A percentile compares a stretch with the other conserved stretches of the same genome.
phyloP scores from a whole-genome alignment of 1,284 basidiomycete genomes.

The Ceratorhiza oryzae-sativae region DNA sequence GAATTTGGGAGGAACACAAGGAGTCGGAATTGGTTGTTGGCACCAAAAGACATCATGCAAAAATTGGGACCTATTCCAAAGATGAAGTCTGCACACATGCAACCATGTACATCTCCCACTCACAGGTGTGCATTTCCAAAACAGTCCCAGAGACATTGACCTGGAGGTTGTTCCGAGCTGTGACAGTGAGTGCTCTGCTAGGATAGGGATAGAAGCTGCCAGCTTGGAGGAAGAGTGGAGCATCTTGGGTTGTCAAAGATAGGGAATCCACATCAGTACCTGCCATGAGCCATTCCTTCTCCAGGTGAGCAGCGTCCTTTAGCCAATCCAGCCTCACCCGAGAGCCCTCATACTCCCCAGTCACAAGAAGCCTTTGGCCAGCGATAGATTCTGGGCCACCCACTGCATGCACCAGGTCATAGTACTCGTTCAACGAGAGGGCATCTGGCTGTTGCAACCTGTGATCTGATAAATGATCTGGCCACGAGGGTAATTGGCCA shows the following conservation, averaged over 20 bases:
- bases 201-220: neutral
- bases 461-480: neutral
- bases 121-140: neutral
- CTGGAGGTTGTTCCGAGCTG: neutral
- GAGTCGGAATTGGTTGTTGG: slow-evolving; percentile 4
- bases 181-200: neutral
- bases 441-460: neutral
- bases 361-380: neutral
- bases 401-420: neutral
- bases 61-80: neutral
- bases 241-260: neutral
- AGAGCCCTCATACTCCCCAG: neutral
- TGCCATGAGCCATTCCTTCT: neutral
- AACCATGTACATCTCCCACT: neutral
- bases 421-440: neutral
- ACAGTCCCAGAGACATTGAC: neutral
- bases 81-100: neutral
- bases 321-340: neutral
- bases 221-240: neutral
- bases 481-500: neutral
- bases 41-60: neutral
- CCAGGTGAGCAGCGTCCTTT: neutral
- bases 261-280: slow-evolving; percentile 2
- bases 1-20: slow-evolving; percentile 13
- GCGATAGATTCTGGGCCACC: neutral